Percentiles rank a stretch among this genome's conserved stretches.
Evolutionary conservation across 176 grass and related monocot species (phyloP).

Genomic region (Rhynchospora tenuis): DNA sequence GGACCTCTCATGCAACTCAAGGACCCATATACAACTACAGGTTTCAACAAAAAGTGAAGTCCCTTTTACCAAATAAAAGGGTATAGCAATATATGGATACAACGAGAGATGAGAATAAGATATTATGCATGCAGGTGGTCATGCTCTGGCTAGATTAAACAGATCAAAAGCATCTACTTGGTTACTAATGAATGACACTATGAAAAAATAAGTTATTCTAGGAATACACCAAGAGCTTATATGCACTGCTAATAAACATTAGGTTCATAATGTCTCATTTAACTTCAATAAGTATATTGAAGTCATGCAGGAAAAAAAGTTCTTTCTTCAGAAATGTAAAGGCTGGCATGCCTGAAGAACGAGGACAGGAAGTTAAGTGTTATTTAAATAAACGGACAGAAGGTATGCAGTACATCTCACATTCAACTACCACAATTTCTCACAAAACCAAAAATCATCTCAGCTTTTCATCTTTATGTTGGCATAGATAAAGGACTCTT

Average conservation of each 20-base stretch:
- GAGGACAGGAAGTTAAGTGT: not conserved
- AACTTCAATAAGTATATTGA: not conserved
- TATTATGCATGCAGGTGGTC: not conserved
- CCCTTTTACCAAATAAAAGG: not conserved
- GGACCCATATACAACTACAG: not conserved
- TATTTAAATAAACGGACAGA: not conserved
- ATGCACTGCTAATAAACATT: not conserved
- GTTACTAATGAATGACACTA: not conserved
- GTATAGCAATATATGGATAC: not conserved
- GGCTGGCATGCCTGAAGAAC: not conserved
- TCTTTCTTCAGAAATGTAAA: not conserved
- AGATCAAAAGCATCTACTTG: not conserved
- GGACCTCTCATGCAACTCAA: not conserved
- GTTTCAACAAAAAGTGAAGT: not conserved
- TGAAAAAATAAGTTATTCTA: not conserved
- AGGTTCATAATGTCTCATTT: not conserved
- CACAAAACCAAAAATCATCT: not conserved
- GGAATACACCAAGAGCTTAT: not conserved
- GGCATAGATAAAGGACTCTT: not conserved
- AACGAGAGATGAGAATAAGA: slow-evolving; percentile 2
- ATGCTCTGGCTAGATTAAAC: slow-evolving; percentile 6
- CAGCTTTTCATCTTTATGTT: not conserved
- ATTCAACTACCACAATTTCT: not conserved
- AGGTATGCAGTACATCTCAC: not conserved
- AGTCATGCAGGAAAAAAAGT: not conserved